Percentiles rank a stretch among this genome's conserved stretches.
Evolutionary conservation across 2,329 filamentous ascomycete species (phyloP).

Genomic region (Paradendryphiella salina): DNA sequence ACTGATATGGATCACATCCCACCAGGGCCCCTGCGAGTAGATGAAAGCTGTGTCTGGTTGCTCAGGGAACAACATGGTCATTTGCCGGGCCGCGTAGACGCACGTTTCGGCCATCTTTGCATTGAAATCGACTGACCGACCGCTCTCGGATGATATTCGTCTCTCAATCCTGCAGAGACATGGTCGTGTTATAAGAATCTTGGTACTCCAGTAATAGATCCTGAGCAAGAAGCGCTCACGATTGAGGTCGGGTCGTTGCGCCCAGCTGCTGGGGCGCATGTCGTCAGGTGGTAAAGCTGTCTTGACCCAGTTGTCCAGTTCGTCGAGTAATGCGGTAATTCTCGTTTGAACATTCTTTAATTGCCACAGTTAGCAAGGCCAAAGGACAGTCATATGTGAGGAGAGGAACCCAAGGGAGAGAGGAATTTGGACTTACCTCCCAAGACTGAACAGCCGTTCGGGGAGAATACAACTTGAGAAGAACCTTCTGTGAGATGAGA

Average conservation of each 20-base stretch:
- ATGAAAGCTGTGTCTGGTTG: slow-evolving; percentile 28
- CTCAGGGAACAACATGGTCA: slow-evolving; percentile 42
- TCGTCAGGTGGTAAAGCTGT: slow-evolving; percentile 16
- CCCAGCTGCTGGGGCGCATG: slow-evolving; percentile 20
- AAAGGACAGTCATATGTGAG: not conserved
- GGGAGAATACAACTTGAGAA: slow-evolving; percentile 44
- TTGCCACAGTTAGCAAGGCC: slow-evolving; percentile 4
- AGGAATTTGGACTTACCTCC: slow-evolving; percentile 26
- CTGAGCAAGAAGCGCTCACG: slow-evolving; percentile 25
- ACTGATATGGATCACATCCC: slow-evolving; percentile 46
- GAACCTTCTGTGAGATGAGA: slow-evolving; percentile 39
- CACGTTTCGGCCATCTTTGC: slow-evolving; percentile 37
- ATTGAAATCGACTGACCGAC: slow-evolving; percentile 40
- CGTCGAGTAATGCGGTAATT: slow-evolving; percentile 35
- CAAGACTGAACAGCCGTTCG: slow-evolving; percentile 40
- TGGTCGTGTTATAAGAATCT: slow-evolving; percentile 46
- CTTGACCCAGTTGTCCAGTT: slow-evolving; percentile 41
- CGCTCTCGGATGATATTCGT: slow-evolving; percentile 35
- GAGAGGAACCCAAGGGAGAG: not conserved
- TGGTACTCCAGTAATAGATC: slow-evolving; percentile 42
- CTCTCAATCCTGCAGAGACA: slow-evolving; percentile 46
- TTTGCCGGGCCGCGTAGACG: slow-evolving; percentile 39
- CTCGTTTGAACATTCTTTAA: slow-evolving; percentile 33
- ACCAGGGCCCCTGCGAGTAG: slow-evolving; percentile 47
- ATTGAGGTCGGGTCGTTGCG: slow-evolving; percentile 2